Evolutionary conservation across 1,284 basidiomycete species (phyloP), one percentile per base, ranked within the genome.

Genomic region (Ustilago bromivora): DNA sequence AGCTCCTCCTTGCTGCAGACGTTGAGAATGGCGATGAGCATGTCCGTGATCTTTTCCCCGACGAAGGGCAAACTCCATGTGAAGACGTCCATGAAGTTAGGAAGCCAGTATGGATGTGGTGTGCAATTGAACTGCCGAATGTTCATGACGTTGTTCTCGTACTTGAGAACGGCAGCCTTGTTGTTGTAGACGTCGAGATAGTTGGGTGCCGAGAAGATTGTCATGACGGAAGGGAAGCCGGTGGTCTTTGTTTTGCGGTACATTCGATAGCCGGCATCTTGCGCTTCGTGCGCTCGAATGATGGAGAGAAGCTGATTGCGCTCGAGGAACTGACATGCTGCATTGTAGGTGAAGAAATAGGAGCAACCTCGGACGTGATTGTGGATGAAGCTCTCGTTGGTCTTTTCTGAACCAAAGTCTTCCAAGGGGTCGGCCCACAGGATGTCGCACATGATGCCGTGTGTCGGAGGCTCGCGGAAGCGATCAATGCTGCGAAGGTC

Each of bases 1-100:
- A 97, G 89, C 87, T 98, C 95, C 87, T 97, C 95, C 87, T 96
- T 95, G 67, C 92, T 93, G 88, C 95, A 96, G 60, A 93, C 94
- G 84, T 96, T 96, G 55, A 97, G 89, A 70, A 97, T 94, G 1
- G 94, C 93, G 61, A 96, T 94, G 71, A 97, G 89, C 95, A 97
- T 98, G 85, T 99, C 97, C 77, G 93, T 94, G 87, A 95, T 96
- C 88, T 97, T 97, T 87, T 97, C 95, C 69, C 95, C 96, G 3
- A 99, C 97, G 85, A 99, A 99, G 0, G 96, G 97, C 78, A 99
- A 88, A 89, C 93, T 95, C 97, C 97, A 99, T 1, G 96, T 98
- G 87, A 99, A 99, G 43, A 94, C 96, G 86, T 99, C 95, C 93
- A 98, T 98, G 82, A 98, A 98, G 88, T 98, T 99, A 3, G 96